These are phyloP conservation scores for Brettanomyces sp. DNA, from an alignment of 805 yeast genomes.

Conservation along the genomic window DNA sequence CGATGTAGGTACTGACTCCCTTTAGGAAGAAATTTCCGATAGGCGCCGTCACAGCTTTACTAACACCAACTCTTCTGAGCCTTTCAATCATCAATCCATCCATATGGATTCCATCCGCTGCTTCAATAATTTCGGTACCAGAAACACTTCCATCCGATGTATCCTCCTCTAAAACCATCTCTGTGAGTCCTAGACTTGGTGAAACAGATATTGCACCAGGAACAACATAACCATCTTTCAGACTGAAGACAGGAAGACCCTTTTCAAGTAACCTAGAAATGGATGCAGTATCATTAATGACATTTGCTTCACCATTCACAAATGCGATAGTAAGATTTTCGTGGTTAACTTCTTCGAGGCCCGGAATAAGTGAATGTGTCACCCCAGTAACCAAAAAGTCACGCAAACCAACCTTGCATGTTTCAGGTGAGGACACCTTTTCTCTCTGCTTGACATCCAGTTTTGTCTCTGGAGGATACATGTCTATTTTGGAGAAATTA, in stretches of 20 bases:
- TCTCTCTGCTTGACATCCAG: not conserved
- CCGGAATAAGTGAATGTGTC: not conserved
- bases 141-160: constrained; percentile 1
- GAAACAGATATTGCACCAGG: constrained; percentile 1
- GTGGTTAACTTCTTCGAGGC: not conserved
- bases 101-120: constrained; percentile 1
- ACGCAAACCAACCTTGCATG: not conserved
- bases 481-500: not conserved
- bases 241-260: not conserved
- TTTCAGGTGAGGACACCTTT: not conserved
- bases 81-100: constrained; percentile 1
- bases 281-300: not conserved
- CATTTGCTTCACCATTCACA: not conserved
- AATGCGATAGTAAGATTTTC: not conserved
- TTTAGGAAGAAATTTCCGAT: not conserved
- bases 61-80: not conserved
- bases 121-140: not conserved
- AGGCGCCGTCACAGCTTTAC: constrained; percentile 1
- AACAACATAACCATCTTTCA: constrained; percentile 1
- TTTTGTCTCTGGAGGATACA: too few species aligned
- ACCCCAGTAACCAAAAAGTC: not conserved
- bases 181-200: constrained; percentile 2
- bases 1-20: not conserved
- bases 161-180: constrained; percentile 1
- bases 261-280: not conserved